Conservation (phyloP, 441 rosid genomes). For the Biscutella laevigata region DNA sequence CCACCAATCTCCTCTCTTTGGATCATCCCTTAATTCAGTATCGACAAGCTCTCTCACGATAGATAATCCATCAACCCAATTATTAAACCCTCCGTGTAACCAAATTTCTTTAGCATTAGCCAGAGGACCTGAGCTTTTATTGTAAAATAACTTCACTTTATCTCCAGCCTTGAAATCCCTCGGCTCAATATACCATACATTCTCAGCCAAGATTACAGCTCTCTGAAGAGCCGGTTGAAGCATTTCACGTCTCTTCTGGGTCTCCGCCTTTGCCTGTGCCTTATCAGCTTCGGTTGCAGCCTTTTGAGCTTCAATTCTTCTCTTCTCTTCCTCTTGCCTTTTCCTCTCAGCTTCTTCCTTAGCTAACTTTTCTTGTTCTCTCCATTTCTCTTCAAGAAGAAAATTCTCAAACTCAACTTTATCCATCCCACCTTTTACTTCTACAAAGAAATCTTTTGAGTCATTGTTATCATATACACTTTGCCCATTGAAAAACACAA, state of each 20-base stretch:
- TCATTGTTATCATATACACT: constrained; percentile 72
- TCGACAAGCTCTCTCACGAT: constrained; percentile 47
- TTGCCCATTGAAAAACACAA: constrained; percentile 83
- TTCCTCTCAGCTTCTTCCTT: constrained; percentile 72
- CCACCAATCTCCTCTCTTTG: constrained; percentile 76
- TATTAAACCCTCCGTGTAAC: constrained; percentile 84
- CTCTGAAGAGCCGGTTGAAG: constrained; percentile 38
- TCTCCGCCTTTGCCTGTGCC: constrained; percentile 62
- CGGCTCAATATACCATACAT: constrained; percentile 74
- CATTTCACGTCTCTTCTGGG: constrained; percentile 39
- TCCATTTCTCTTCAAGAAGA: constrained; percentile 70
- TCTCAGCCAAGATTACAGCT: constrained; percentile 43
- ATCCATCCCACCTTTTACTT: constrained; percentile 72
- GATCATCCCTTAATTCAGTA: constrained; percentile 35
- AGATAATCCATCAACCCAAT: constrained; percentile 70
- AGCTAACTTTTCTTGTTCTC: constrained; percentile 70
- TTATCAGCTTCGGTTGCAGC: constrained; percentile 77
- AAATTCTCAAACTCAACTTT: constrained; percentile 67
- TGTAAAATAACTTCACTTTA: constrained; percentile 53
- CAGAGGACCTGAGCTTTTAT: constrained; percentile 70
- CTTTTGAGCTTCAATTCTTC: constrained; percentile 57
- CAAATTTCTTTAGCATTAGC: constrained; percentile 60
- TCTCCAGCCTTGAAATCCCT: constrained; percentile 51
- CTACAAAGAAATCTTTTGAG: constrained; percentile 53
- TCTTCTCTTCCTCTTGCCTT: constrained; percentile 64